Conservation (phyloP, 352 stramenopile genomes). For the Vaucheria bursata region DNA sequence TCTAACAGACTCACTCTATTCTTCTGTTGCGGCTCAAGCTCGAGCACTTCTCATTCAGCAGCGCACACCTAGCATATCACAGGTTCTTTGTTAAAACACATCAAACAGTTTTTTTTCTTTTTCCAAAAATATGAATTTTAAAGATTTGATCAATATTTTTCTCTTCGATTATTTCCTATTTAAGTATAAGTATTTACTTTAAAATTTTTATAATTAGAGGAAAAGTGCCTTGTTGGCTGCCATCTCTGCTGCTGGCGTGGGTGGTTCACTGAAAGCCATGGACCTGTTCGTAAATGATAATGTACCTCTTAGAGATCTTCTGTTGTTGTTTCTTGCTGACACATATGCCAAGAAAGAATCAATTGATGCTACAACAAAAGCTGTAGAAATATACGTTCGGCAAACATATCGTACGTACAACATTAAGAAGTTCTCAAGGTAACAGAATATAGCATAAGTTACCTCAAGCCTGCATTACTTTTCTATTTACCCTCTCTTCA, state of each 20-base stretch:
- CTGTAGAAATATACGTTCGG: slow-evolving; percentile 68
- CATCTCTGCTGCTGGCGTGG: neutral
- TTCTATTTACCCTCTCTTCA: slow-evolving; percentile 14
- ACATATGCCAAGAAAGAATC: too few species aligned
- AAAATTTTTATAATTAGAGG: neutral
- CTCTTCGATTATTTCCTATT: neutral
- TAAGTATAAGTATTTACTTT: neutral
- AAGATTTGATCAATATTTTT: neutral
- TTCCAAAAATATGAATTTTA: too few species aligned
- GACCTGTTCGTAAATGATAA: slow-evolving; percentile 8
- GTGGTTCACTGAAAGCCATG: neutral
- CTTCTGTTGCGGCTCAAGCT: slow-evolving; percentile 10
- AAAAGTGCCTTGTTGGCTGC: slow-evolving; percentile 12
- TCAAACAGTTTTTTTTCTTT: too few species aligned
- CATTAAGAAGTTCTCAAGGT: slow-evolving; percentile 28
- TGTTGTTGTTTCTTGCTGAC: slow-evolving; percentile 13
- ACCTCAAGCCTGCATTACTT: slow-evolving; percentile 4
- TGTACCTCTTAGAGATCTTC: slow-evolving; percentile 35
- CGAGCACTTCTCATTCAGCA: slow-evolving; percentile 8
- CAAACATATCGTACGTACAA: slow-evolving; percentile 61
- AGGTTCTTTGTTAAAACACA: too few species aligned
- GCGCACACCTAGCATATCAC: neutral
- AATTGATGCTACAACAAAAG: slow-evolving; percentile 53
- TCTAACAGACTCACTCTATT: slow-evolving; percentile 21
- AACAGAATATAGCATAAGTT: neutral